Evolutionary conservation across 192 early-diverging fungal species (phyloP).

Genomic region (Entophlyctis helioformis): DNA sequence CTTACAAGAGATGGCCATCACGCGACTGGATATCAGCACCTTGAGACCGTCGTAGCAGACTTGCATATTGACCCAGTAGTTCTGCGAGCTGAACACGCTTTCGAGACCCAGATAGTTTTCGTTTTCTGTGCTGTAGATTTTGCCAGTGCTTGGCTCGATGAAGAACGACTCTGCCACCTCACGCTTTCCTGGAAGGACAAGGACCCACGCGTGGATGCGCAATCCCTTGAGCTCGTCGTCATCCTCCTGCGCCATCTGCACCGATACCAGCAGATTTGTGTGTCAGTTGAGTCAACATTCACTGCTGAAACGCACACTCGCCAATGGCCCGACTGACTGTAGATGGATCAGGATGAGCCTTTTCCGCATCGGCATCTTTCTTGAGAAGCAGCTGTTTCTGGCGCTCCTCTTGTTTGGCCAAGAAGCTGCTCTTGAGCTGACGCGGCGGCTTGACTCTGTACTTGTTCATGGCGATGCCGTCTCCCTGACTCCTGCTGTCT

Average conservation of each 20-base stretch:
- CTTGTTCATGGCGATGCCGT: too few species aligned
- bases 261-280: too few species aligned
- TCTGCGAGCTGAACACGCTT: slow-evolving; percentile 39
- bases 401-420: slow-evolving; percentile 40
- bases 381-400: slow-evolving; percentile 1
- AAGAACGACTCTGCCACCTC: slow-evolving; percentile 48
- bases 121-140: slow-evolving; percentile 30
- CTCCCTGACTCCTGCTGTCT: background rate
- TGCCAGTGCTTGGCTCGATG: slow-evolving; percentile 42
- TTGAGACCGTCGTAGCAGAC: slow-evolving; percentile 46
- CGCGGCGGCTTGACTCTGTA: slow-evolving; percentile 36
- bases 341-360: too few species aligned
- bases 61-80: slow-evolving; percentile 58
- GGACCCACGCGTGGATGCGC: slow-evolving; percentile 44
- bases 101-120: slow-evolving; percentile 45
- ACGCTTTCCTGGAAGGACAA: slow-evolving; percentile 43
- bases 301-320: too few species aligned
- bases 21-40: too few species aligned
- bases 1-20: too few species aligned
- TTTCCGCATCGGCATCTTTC: slow-evolving; percentile 21
- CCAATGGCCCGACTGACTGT: too few species aligned
- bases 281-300: too few species aligned
- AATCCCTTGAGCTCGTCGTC: slow-evolving; percentile 44
- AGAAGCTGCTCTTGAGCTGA: slow-evolving; percentile 30
- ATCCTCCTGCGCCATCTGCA: slow-evolving; percentile 27